Base-by-base conservation (phyloP, 495 filamentous ascomycete species). In the Penicillium fimorum region DNA sequence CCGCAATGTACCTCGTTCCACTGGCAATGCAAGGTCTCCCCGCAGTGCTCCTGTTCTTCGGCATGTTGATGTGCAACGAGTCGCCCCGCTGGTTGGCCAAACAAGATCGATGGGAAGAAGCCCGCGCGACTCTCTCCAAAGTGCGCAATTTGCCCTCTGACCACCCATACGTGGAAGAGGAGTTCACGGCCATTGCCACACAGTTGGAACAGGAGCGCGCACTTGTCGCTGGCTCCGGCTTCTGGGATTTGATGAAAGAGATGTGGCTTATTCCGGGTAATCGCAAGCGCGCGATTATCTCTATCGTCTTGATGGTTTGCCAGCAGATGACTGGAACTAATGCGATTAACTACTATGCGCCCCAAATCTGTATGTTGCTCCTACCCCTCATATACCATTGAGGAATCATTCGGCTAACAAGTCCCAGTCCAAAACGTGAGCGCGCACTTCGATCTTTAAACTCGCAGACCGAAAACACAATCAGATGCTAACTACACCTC, bases 281-380 rank as follows among this genome's bases (percentile, higher is more conserved):
- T 70, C 74, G 85, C 44, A 86, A 87, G 58, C 79, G 85, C 7
- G 83, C 77, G 1, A 68, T 88, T 30, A 68, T 71, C 37, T 69
- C 67, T 2, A 79, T 85, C 59, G 68, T 79, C 32, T 77, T 90
- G 41, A 88, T 89, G 86, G 59, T 88, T 58, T 88, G 84, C 70
- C 87, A 89, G 70, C 86, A 88, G 63, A 83, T 85, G 82, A 87
- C 84, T 0, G 84, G 79, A 15, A 84, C 81, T 15, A 86, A 87
- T 58, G 83, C 75, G 9, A 84, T 84, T 60, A 90, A 90, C 65
- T 87, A 88, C 66, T 89, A 88, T 66, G 84, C 85, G 4, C 88
- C 88, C 0, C 79, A 82, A 44, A 91, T 92, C 62, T 91, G 91
- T 76, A 67, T 76, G 64, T 73, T 70, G 40, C 12, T 29, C 29